Evolutionary conservation across 371 early-diverging fungal species (phyloP).

Genomic region (Mortierella sp.): DNA sequence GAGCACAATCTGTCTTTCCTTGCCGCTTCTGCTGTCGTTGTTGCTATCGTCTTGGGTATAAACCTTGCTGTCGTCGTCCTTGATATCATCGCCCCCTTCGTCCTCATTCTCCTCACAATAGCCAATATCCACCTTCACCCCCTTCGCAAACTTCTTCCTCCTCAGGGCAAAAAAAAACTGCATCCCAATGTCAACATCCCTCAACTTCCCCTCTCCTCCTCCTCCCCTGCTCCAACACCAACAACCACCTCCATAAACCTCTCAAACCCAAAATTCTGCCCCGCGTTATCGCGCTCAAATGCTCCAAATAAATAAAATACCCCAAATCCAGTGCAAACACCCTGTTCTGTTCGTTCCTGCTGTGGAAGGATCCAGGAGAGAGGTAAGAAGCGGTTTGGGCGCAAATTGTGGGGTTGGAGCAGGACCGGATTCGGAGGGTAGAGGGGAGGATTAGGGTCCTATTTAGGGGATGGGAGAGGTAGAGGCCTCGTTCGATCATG

Average conservation of each 20-base stretch:
- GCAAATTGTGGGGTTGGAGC: slow-evolving; percentile 22
- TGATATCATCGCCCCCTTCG: not conserved
- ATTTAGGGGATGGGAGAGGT: slow-evolving; percentile 32
- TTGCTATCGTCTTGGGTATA: not conserved
- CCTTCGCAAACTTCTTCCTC: not conserved
- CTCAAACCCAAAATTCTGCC: slow-evolving; percentile 26
- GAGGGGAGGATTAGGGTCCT: slow-evolving; percentile 32
- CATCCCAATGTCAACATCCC: slow-evolving; percentile 35
- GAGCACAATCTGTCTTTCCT: not conserved
- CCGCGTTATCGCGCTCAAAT: not conserved
- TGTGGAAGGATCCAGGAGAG: slow-evolving; percentile 12
- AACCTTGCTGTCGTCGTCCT: not conserved
- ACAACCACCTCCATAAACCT: slow-evolving; percentile 36
- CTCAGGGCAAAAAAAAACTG: slow-evolving; percentile 25
- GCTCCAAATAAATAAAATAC: slow-evolving; percentile 33
- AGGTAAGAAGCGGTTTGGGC: slow-evolving; percentile 15
- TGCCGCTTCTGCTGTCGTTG: not conserved
- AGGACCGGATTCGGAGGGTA: slow-evolving; percentile 36
- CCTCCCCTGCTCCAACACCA: too few relatives aligned
- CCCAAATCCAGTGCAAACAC: slow-evolving; percentile 33
- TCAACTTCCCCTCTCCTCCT: slow-evolving; percentile 1
- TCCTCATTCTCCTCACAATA: not conserved
- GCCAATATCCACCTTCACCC: not conserved
- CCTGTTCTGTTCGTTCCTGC: slow-evolving; percentile 32
- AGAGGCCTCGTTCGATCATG: slow-evolving; percentile 39